Conservation (phyloP, 176 grass and related monocot genomes). For the Typha latifolia region DNA sequence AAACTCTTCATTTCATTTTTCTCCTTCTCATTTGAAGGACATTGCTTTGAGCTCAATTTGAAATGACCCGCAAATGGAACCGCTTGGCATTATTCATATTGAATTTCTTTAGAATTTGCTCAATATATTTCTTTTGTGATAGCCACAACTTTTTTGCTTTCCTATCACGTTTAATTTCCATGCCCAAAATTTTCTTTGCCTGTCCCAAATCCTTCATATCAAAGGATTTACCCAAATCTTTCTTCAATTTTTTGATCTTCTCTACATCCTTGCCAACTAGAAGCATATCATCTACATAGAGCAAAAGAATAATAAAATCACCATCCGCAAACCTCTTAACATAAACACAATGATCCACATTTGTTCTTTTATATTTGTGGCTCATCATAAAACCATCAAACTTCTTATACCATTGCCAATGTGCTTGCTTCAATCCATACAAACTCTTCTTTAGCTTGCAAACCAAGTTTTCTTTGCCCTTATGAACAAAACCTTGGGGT, state of each 20-base stretch:
- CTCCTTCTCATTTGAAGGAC: not conserved
- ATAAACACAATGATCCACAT: not conserved
- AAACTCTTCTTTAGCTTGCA: not conserved
- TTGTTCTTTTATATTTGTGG: not conserved
- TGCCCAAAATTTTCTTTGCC: not conserved
- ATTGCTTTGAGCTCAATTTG: not conserved
- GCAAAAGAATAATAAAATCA: conserved; percentile 3
- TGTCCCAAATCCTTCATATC: conserved; percentile 6
- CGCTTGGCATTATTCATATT: conserved; percentile 11
- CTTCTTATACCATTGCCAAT: not conserved
- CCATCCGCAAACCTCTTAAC: not conserved
- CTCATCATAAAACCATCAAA: conserved; percentile 5
- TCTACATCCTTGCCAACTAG: not conserved
- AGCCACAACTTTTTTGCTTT: conserved; percentile 3
- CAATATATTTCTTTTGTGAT: not conserved
- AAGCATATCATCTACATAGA: conserved; percentile 8
- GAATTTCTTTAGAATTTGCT: conserved; percentile 9
- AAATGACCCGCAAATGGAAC: not conserved
- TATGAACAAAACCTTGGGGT: not conserved
- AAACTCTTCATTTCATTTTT: not conserved
- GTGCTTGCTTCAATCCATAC: not conserved
- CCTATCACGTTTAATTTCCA: conserved; percentile 6
- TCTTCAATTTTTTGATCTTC: not conserved
- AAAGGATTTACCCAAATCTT: not conserved
- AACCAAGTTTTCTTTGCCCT: not conserved